phyloP scores from a whole-genome alignment of 768 basidiomycete genomes.

The Panellus pusillus region DNA sequence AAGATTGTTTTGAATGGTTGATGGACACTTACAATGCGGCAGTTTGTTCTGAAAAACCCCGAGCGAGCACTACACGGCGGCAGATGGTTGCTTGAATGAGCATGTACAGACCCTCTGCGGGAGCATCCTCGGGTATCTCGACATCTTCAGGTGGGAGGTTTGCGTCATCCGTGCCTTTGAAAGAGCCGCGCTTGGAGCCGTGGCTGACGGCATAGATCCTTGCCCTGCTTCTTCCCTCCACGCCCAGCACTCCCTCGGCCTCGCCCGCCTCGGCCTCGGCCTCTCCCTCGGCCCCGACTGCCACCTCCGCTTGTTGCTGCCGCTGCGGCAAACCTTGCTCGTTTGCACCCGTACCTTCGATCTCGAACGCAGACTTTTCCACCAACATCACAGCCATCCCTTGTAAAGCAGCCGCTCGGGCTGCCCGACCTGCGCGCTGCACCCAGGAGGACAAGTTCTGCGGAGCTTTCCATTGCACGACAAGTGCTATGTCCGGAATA shows the following conservation, averaged over 20 bases:
- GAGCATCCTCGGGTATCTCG: constrained; percentile 10
- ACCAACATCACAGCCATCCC: constrained; percentile 31
- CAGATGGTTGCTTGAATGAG: constrained; percentile 31
- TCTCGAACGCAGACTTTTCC: constrained; percentile 25
- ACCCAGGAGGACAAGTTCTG: constrained; percentile 29
- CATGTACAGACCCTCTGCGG: constrained; percentile 30
- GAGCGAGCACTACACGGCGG: constrained; percentile 23
- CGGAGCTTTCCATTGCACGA: constrained; percentile 39
- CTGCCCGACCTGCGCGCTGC: constrained; percentile 35
- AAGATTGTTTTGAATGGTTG: too few species aligned
- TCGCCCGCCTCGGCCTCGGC: constrained; percentile 9
- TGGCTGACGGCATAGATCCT: constrained; percentile 10
- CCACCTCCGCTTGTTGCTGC: background rate
- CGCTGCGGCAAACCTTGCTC: background rate
- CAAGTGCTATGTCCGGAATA: constrained; percentile 35
- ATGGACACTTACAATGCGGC: too few species aligned
- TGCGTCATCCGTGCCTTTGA: constrained; percentile 10
- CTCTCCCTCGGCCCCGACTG: constrained; percentile 9
- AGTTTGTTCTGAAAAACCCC: too few species aligned
- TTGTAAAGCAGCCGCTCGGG: constrained; percentile 15
- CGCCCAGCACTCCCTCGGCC: constrained; percentile 15
- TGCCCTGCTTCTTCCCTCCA: background rate
- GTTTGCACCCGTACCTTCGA: constrained; percentile 8
- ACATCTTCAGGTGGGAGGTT: constrained; percentile 5
- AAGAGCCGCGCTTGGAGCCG: constrained; percentile 15